Conservation (phyloP, 148 eudicot genomes). For the Spergularia marina region DNA sequence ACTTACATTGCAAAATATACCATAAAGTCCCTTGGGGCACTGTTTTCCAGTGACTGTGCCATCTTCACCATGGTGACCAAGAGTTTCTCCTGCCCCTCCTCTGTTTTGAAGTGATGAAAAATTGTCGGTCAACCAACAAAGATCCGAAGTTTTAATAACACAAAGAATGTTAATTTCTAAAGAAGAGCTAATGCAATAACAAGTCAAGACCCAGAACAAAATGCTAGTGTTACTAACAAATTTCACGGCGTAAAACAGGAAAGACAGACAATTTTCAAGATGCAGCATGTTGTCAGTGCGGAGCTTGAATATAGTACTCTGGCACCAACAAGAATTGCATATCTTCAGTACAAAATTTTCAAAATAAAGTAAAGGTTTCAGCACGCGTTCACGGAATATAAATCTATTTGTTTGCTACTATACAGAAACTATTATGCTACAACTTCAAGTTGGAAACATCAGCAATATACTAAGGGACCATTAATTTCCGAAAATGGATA, state of each 20-base stretch:
- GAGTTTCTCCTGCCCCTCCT: constrained; percentile 67
- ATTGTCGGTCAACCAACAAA: constrained; percentile 18
- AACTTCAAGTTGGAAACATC: background rate
- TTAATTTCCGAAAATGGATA: background rate
- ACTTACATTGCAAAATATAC: constrained; percentile 69
- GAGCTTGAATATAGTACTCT: background rate
- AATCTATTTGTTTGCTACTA: too few species aligned
- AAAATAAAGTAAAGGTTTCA: background rate
- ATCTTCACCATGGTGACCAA: constrained; percentile 60
- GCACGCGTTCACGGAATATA: background rate
- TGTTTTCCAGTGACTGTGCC: constrained; percentile 73
- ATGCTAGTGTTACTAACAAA: too few species aligned
- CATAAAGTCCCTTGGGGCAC: constrained; percentile 83
- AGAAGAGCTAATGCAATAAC: too few species aligned
- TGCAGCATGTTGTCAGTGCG: too few species aligned
- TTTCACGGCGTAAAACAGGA: too few species aligned
- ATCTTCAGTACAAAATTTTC: background rate
- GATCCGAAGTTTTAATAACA: too few species aligned
- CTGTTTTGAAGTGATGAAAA: constrained; percentile 32
- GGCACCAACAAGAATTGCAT: background rate
- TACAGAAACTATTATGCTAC: background rate
- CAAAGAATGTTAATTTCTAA: too few species aligned
- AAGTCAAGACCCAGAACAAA: too few species aligned
- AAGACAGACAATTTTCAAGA: too few species aligned
- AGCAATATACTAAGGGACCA: background rate